These are phyloP conservation scores for Sporisorium scitamineum DNA, from an alignment of 1,284 basidiomycete species.

Conservation along the genomic window DNA sequence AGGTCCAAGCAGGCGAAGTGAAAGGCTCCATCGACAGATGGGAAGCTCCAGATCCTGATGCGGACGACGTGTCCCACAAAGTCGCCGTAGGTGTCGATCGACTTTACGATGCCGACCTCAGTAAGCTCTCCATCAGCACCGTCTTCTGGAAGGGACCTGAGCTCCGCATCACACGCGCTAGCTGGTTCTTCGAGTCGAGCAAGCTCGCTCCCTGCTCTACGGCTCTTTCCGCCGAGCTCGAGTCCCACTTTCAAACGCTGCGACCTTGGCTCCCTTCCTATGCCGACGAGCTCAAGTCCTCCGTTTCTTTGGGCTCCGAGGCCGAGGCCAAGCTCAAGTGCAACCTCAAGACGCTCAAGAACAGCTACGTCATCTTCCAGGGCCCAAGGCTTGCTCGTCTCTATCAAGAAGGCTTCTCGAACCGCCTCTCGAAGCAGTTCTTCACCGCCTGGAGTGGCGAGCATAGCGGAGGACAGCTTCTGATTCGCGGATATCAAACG, in stretches of 20 bases:
- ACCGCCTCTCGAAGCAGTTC: slow-evolving; percentile 55
- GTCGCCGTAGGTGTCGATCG: slow-evolving; percentile 53
- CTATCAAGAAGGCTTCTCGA: slow-evolving; percentile 53
- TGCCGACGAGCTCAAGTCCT: slow-evolving; percentile 72
- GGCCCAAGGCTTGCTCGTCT: slow-evolving; percentile 71
- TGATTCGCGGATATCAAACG: slow-evolving; percentile 48
- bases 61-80: slow-evolving; percentile 27
- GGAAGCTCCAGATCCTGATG: slow-evolving; percentile 45
- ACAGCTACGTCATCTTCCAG: slow-evolving; percentile 72
- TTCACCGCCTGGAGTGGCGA: slow-evolving; percentile 60
- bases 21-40: slow-evolving; percentile 29
- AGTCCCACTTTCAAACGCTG: slow-evolving; percentile 61
- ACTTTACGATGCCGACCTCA: slow-evolving; percentile 59
- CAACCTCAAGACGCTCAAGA: slow-evolving; percentile 65
- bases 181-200: slow-evolving; percentile 72
- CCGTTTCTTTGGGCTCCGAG: slow-evolving; percentile 71
- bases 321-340: slow-evolving; percentile 74
- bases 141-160: slow-evolving; percentile 73
- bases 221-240: slow-evolving; percentile 73
- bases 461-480: slow-evolving; percentile 54
- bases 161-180: slow-evolving; percentile 72
- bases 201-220: slow-evolving; percentile 71
- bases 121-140: slow-evolving; percentile 63
- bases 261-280: slow-evolving; percentile 71
- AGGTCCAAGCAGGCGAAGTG: slow-evolving; percentile 37